Base-by-base conservation (phyloP, 257 asterid genomes). In the Solanum bulbocastanum region DNA sequence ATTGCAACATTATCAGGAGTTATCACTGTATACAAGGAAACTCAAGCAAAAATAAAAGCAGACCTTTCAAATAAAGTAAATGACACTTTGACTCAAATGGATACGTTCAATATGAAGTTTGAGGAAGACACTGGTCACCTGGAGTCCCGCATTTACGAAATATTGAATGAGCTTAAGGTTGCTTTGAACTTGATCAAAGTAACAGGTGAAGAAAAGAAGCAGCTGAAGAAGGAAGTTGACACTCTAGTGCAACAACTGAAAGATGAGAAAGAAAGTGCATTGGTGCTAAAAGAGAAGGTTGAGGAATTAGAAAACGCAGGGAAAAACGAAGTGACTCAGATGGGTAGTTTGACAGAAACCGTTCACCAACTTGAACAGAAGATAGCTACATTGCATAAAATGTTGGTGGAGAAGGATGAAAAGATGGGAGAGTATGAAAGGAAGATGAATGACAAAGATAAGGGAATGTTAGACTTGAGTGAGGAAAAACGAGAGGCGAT, bases 111-210 rank as follows among this genome's bases (percentile, higher is more conserved):
- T 84, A 88, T 93, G 91, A 96, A 96, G 95, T 94, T 93, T 39
- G 99, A 97, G 94, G 99, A 97, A 90, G 99, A 94, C 87, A 93
- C 92, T 27, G 98, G 99, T 18, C 98, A 94, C 95, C 75, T 94
- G 88, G 98, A 96, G 92, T 94, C 98, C 84, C 95, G 99, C 22
- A 88, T 96, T 27, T 93, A 92, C 49, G 98, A 95, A 88, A 90
- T 92, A 78, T 88, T 91, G 68, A 93, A 93, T 62, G 99, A 96
- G 92, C 92, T 96, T 46, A 93, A 93, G 91, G 92, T 89, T 66
- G 71, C 93, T 37, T 89, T 68, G 73, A 91, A 88, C 88, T 90
- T 92, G 93, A 92, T 95, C 52, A 91, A 86, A 65, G 96, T 89
- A 76, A 89, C 90, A 44, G 92, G 91, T 66, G 88, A 88, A 27